These are phyloP conservation scores for Chloris gayana DNA, from an alignment of 176 grass and related monocot species.

Conservation along the genomic window DNA sequence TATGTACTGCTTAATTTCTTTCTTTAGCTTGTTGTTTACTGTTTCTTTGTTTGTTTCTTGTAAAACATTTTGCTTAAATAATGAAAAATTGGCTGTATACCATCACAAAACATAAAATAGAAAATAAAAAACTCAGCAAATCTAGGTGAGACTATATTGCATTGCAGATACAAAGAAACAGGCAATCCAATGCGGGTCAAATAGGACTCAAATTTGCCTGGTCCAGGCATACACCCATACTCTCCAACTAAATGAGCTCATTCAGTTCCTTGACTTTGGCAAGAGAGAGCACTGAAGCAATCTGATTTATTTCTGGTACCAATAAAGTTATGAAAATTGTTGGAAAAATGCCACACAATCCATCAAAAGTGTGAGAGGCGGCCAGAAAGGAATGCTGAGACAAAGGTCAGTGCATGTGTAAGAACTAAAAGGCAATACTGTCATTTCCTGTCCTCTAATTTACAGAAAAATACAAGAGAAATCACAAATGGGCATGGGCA, in stretches of 20 bases:
- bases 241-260: not conserved
- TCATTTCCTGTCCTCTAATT: not conserved
- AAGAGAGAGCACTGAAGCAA: not conserved
- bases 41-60: not conserved
- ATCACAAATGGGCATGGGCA: not conserved
- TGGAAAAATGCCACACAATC: not conserved
- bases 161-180: not conserved
- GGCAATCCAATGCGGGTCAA: not conserved
- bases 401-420: not conserved
- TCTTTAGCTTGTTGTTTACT: not conserved
- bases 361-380: not conserved
- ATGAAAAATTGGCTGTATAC: not conserved
- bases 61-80: not conserved
- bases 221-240: too few species aligned
- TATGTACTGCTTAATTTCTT: not conserved
- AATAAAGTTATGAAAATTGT: not conserved
- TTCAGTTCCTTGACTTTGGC: not conserved
- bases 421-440: not conserved
- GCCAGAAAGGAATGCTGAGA: not conserved
- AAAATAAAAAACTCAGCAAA: not conserved
- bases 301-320: not conserved
- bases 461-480: not conserved
- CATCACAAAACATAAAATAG: not conserved
- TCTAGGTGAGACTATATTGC: not conserved
- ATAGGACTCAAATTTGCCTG: too few species aligned